phyloP scores from a whole-genome alignment of 805 yeast genomes.

The Kazachstania taianensis region DNA sequence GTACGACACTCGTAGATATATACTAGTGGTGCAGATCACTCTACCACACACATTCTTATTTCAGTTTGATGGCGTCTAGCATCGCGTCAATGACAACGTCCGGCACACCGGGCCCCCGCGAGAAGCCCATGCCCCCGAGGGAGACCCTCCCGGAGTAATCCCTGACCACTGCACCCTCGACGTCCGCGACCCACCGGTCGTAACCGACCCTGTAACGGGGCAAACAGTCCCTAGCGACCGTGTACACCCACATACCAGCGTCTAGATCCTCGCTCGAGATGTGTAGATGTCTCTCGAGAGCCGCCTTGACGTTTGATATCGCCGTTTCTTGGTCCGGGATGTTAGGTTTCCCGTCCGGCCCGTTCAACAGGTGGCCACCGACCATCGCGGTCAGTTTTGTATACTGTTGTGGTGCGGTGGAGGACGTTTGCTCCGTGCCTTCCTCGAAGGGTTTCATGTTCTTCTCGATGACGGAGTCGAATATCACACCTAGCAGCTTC shows the following conservation, averaged over 20 bases:
- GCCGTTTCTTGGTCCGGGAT: slow-evolving; percentile 13
- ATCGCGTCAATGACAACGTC: slow-evolving; percentile 66
- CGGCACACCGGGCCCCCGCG: slow-evolving; percentile 80
- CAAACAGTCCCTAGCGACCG: slow-evolving; percentile 47
- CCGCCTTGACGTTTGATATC: slow-evolving; percentile 28
- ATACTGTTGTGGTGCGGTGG: slow-evolving; percentile 23
- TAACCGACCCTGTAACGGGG: slow-evolving; percentile 78
- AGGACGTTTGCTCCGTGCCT: slow-evolving; percentile 10
- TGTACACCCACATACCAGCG: slow-evolving; percentile 29
- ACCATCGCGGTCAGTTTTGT: slow-evolving; percentile 81
- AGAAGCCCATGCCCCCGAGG: slow-evolving; percentile 72
- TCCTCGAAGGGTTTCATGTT: slow-evolving; percentile 29
- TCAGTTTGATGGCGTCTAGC: slow-evolving; percentile 37
- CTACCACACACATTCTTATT: no score
- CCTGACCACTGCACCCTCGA: slow-evolving; percentile 26
- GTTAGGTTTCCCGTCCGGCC: slow-evolving; percentile 15
- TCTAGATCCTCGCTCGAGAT: slow-evolving; percentile 25
- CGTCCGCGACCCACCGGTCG: slow-evolving; percentile 32
- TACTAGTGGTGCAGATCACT: no score
- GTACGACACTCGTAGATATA: no score
- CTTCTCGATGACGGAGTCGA: slow-evolving; percentile 76
- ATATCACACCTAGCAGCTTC: slow-evolving; percentile 72
- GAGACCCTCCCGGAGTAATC: slow-evolving; percentile 36
- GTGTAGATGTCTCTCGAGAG: slow-evolving; percentile 33
- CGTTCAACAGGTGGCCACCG: slow-evolving; percentile 62